Evolutionary conservation across 2,329 filamentous ascomycete genomes (phyloP), one percentile per base, ranked within the genome.

Genomic region (Talaromyces marneffei): DNA sequence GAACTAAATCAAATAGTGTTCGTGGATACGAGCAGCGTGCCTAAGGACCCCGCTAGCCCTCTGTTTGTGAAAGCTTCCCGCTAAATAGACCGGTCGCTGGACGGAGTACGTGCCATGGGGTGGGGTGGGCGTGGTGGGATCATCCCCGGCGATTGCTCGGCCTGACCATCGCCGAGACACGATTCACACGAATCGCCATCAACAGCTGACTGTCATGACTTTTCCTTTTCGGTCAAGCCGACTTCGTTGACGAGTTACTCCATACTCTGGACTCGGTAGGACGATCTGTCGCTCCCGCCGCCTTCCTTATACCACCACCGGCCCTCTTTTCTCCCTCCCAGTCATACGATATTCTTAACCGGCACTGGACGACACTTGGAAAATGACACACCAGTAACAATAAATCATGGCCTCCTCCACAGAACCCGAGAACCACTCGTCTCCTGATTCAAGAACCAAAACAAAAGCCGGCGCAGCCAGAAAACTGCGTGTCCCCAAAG

Each of bases 401-500:
- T 29, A 37, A 27, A 39, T 40, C 10, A 53, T 53, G 48, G 35
- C 57, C 5, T 59, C 57, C 18, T 44, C 57, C 25, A 53, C 57
- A 23, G 57, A 53, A 53, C 37, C 48, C 8, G 57, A 59, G 25
- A 59, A 29, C 10, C 42, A 52, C 37, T 37, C 48, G 9, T 25
- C 55, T 14, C 48, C 60, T 20, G 44, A 58, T 7, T 23, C 46
- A 10, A 23, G 35, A 31, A 20, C 25, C 2, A 53, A 39, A 20
- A 52, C 46, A 16, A 52, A 59, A 33, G 18, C 46, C 10, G 37
- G 46, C 12, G 44, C 57, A 14, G 35, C 25, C 23, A 52, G 72
- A 42, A 75, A 75, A 63, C 71, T 77, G 46, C 74, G 78, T 39
- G 76, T 79, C 61, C 78, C 78, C 6, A 75, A 80, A 69, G 76